Conservation (phyloP, 2,329 filamentous ascomycete species). For the Aspergillus versicolor region DNA sequence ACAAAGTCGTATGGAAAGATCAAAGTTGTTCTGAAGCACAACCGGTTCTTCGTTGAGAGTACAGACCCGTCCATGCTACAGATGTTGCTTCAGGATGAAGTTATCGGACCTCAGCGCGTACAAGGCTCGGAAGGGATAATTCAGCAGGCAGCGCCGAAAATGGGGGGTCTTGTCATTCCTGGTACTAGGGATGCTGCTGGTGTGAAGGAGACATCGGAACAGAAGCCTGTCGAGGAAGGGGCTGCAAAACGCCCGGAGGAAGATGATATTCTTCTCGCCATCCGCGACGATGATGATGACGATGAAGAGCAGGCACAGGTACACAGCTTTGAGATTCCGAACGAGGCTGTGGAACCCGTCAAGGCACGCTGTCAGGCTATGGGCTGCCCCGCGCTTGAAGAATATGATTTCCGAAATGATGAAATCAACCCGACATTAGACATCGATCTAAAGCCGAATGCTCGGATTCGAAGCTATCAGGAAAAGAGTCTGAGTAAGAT, state of each 20-base stretch:
- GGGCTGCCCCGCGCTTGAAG: conserved; percentile 83
- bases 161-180: conserved; percentile 84
- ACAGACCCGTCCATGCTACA: conserved; percentile 84
- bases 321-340: conserved; percentile 88
- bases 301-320: conserved; percentile 82
- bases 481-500: conserved; percentile 98
- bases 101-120: conserved; percentile 76
- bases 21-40: conserved; percentile 91
- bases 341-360: conserved; percentile 78
- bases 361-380: conserved; percentile 87
- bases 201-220: conserved; percentile 67
- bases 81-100: conserved; percentile 76
- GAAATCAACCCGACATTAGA: conserved; percentile 85
- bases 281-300: conserved; percentile 74
- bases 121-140: conserved; percentile 72
- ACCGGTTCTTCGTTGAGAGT: conserved; percentile 91
- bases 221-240: conserved; percentile 37
- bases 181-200: conserved; percentile 92
- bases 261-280: conserved; percentile 68
- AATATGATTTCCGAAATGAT: conserved; percentile 96
- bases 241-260: conserved; percentile 47
- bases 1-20: conserved; percentile 94
- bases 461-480: conserved; percentile 90
- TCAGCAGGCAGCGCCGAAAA: conserved; percentile 78
- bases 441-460: conserved; percentile 86